Percentiles rank a stretch among this genome's conserved stretches.
Evolutionary conservation across 2,329 filamentous ascomycete species (phyloP).

Genomic region (Dactylellina cionopaga): DNA sequence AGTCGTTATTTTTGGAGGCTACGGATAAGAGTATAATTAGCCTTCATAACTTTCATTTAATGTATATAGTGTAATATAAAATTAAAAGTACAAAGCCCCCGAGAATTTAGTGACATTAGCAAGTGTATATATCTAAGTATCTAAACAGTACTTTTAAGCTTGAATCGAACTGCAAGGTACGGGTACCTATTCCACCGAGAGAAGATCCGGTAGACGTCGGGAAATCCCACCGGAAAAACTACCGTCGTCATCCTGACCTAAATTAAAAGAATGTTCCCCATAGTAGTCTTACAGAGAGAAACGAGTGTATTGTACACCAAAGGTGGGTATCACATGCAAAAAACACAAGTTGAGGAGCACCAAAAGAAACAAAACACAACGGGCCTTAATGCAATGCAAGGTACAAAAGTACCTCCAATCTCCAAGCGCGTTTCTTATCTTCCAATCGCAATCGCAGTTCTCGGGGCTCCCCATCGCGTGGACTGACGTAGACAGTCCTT

Average conservation of each 20-base stretch:
- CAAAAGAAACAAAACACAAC: not conserved
- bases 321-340: slow-evolving; percentile 20
- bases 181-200: no score
- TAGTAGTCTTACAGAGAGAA: no score
- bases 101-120: no score
- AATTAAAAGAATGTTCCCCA: not conserved
- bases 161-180: no score
- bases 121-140: no score
- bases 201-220: not conserved
- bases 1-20: no score
- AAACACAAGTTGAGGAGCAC: no score
- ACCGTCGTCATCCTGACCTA: slow-evolving; percentile 7
- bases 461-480: not conserved
- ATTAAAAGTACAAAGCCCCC: no score
- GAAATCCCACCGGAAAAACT: slow-evolving; percentile 3
- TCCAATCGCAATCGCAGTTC: slow-evolving; percentile 2
- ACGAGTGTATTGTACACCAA: slow-evolving; percentile 11
- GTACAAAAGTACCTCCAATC: not conserved
- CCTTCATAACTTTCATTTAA: no score
- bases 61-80: no score
- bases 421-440: not conserved
- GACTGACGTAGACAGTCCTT: slow-evolving; percentile 7
- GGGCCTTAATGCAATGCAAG: not conserved
- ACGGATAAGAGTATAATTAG: no score
- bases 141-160: no score